Conservation (phyloP, 495 filamentous ascomycete species). For the Daldinia concentrica region DNA sequence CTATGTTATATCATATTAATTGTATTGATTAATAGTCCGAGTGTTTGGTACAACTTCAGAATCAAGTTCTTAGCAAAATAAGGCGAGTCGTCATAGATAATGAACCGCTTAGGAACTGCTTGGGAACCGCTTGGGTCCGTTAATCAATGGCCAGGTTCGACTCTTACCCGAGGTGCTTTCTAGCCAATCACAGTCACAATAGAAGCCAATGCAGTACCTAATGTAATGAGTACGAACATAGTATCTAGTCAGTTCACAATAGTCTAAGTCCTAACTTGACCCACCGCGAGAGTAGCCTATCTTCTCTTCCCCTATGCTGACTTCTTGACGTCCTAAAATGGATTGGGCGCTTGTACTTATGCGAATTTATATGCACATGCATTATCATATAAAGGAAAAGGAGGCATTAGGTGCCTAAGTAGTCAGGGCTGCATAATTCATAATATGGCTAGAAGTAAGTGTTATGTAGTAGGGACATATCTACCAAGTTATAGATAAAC, state of each 20-base stretch:
- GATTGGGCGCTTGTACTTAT: neutral
- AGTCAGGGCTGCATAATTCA: conserved; percentile 15
- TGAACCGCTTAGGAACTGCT: neutral
- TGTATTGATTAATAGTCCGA: conserved; percentile 32
- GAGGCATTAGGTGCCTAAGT: neutral
- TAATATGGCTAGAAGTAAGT: neutral
- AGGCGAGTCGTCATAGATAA: conserved; percentile 21
- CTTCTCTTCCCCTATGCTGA: neutral
- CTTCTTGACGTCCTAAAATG: neutral
- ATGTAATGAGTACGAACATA: neutral
- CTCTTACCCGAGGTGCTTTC: neutral
- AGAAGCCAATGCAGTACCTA: neutral
- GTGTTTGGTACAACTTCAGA: conserved; percentile 21
- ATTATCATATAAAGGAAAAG: neutral
- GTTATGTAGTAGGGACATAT: too few relatives aligned
- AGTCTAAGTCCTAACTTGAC: conserved; percentile 3
- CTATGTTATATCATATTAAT: conserved; percentile 21
- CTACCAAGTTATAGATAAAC: too few relatives aligned
- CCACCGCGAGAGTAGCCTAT: conserved; percentile 5
- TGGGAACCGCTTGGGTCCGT: neutral
- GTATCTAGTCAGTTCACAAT: neutral
- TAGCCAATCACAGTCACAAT: conserved; percentile 17
- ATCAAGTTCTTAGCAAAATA: conserved; percentile 19
- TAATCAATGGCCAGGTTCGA: neutral
- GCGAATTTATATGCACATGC: neutral